phyloP scores from a whole-genome alignment of 257 asterid genomes.

The Solanum tarijense region DNA sequence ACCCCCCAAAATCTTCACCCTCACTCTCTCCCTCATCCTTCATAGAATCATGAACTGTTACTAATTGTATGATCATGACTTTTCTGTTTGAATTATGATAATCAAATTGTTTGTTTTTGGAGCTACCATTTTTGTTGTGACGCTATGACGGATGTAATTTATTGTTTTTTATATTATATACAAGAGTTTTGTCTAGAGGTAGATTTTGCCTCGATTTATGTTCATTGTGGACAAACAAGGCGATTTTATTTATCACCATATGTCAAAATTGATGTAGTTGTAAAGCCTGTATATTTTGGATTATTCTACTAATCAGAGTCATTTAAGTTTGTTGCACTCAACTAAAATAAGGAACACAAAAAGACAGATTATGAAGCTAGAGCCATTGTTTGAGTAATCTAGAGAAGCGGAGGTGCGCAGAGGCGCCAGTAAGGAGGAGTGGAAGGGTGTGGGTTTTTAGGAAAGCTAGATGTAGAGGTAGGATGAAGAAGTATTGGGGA shows the following conservation, averaged over 20 bases:
- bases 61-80: background rate
- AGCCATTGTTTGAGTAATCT: background rate
- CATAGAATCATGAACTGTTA: background rate
- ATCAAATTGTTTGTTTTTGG: background rate
- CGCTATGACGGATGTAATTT: background rate
- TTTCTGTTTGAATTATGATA: background rate
- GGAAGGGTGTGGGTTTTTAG: background rate
- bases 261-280: background rate
- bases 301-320: background rate
- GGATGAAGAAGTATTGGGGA: background rate
- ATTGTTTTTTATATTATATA: background rate
- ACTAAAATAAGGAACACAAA: background rate
- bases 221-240: background rate
- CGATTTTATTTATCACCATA: background rate
- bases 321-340: background rate
- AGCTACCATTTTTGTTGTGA: background rate
- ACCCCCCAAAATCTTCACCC: background rate
- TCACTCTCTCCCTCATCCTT: too few relatives aligned
- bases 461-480: background rate
- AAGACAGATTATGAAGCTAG: background rate
- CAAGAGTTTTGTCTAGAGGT: background rate
- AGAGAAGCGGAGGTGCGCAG: background rate
- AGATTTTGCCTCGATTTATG: background rate
- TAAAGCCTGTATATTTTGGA: background rate
- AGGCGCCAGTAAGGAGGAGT: background rate